A percentile compares a stretch with the other conserved stretches of the same genome.
These are phyloP conservation scores for Zygosaccharomyces pseudobailii DNA, from an alignment of 1,139 yeast genomes.

Conservation along the genomic window DNA sequence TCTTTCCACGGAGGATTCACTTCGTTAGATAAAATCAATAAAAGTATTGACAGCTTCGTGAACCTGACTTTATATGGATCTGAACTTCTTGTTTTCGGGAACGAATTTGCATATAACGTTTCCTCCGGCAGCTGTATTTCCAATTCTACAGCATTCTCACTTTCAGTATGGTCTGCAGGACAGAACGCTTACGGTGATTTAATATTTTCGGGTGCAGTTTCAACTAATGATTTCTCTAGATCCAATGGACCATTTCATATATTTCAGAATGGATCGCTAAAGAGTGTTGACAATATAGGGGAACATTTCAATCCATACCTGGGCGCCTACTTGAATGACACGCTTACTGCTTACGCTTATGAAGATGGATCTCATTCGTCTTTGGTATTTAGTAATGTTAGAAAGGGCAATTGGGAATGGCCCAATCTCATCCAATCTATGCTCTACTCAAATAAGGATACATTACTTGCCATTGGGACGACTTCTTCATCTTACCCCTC, in stretches of 20 bases:
- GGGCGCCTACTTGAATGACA: conserved; percentile 27
- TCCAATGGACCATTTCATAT: conserved; percentile 18
- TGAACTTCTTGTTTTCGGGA: conserved; percentile 21
- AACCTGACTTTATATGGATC: conserved; percentile 28
- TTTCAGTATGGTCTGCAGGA: conserved; percentile 31
- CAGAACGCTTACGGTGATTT: conserved; percentile 24
- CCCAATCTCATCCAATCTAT: conserved; percentile 11
- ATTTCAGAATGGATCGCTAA: conserved; percentile 6
- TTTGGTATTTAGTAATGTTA: conserved; percentile 24
- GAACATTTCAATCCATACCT: conserved; percentile 16
- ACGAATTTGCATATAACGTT: conserved; percentile 24
- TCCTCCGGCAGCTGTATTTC: conserved; percentile 17
- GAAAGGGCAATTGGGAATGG: conserved; percentile 15
- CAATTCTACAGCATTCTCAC: conserved; percentile 24
- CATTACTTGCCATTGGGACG: conserved; percentile 22
- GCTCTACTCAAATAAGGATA: conserved; percentile 17
- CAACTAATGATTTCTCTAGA: conserved; percentile 10
- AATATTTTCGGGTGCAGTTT: conserved; percentile 38
- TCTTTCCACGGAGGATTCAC: conserved; percentile 33
- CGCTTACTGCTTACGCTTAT: conserved; percentile 26
- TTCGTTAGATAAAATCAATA: conserved; percentile 18
- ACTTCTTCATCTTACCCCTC: conserved; percentile 7
- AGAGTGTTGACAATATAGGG: not conserved
- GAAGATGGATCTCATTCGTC: conserved; percentile 39
- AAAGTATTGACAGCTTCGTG: conserved; percentile 11